Base-by-base conservation (phyloP, 495 filamentous ascomycete species). In the Xylaria bambusicola region DNA sequence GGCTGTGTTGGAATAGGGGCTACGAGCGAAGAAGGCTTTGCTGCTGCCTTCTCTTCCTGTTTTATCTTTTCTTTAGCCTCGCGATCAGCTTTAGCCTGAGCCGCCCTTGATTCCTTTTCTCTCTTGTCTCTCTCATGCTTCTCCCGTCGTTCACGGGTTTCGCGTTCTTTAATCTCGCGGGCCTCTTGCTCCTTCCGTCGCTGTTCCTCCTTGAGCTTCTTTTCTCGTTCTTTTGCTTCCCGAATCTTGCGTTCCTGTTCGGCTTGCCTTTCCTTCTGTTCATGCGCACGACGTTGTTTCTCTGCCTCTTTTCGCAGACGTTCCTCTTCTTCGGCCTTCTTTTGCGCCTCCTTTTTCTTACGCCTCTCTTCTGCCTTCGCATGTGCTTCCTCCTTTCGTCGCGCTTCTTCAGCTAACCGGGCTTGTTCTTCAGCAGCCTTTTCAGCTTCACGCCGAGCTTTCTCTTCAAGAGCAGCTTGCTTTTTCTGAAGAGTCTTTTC, bases 281-380 rank as follows among this genome's bases (percentile, higher is more conserved):
- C 93, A 54, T 89, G 88, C 27, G 87, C 75, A 42, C 88, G 86
- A 61, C 86, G 84, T 62, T 88, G 85, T 66, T 88, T 89, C 68
- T 93, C 92, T 0, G 83, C 85, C 67, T 96, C 91, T 68, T 89
- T 92, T 56, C 85, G 82, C 47, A 83, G 77, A 26, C 88, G 86
- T 63, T 96, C 94, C 65, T 96, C 93, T 57, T 96, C 90, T 65
- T 89, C 88, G 26, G 88, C 89, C 73, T 90, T 95, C 63, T 88
- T 90, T 71, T 95, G 91, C n/a, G 89, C 88, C 65, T 98, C 94
- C 61, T 87, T 90, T 76, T 93, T 93, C 80, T 88, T 94, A 21
- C 89, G 83, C 69, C 91, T 93, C 71, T 96, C 94, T 70, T 97
- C 94, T 29, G 87, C 86, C 75, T 87, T 94, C 51, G 77, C 73